Percentiles rank a stretch among this genome's conserved stretches.
Conservation (phyloP, 768 basidiomycete species). For the Gelatoporia subvermispora region DNA sequence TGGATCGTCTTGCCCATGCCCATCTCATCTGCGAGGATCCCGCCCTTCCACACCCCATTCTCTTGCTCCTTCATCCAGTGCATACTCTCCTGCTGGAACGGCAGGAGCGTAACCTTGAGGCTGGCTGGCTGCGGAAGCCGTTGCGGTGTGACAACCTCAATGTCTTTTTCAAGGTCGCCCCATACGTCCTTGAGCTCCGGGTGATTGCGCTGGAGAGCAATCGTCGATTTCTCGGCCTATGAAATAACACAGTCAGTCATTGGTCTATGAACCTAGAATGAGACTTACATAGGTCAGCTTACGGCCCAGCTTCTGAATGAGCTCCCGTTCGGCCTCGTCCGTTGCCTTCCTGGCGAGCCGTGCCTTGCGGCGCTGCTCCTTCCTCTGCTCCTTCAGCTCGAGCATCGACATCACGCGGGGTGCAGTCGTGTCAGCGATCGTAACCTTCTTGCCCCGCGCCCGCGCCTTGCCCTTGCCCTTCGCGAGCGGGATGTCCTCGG, state of each 20-base stretch:
- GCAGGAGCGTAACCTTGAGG: constrained; percentile 82
- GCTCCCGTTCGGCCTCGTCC: constrained; percentile 39
- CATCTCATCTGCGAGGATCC: constrained; percentile 93
- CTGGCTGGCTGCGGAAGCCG: constrained; percentile 75
- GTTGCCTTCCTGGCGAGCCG: constrained; percentile 18
- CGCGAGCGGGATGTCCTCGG: constrained; percentile 21
- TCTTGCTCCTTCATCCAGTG: constrained; percentile 97
- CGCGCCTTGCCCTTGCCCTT: constrained; percentile 33
- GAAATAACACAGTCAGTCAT: constrained; percentile 9
- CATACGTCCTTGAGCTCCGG: constrained; percentile 80
- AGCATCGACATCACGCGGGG: constrained; percentile 23
- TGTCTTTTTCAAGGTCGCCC: constrained; percentile 72
- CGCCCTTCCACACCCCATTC: constrained; percentile 79
- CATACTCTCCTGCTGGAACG: constrained; percentile 93
- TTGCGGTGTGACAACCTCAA: constrained; percentile 57
- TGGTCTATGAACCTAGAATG: not conserved
- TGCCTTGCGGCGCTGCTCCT: constrained; percentile 22
- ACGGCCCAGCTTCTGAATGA: constrained; percentile 61
- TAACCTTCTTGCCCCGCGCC: constrained; percentile 6
- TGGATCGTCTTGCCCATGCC: constrained; percentile 98
- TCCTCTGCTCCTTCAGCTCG: constrained; percentile 9
- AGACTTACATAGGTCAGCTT: constrained; percentile 62
- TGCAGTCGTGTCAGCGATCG: constrained; percentile 18
- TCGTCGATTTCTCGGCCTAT: constrained; percentile 67
- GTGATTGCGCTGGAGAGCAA: constrained; percentile 65